Evolutionary conservation across 768 basidiomycete species (phyloP), one percentile per base, ranked within the genome.

Genomic region (Leucocoprinus leucothites): DNA sequence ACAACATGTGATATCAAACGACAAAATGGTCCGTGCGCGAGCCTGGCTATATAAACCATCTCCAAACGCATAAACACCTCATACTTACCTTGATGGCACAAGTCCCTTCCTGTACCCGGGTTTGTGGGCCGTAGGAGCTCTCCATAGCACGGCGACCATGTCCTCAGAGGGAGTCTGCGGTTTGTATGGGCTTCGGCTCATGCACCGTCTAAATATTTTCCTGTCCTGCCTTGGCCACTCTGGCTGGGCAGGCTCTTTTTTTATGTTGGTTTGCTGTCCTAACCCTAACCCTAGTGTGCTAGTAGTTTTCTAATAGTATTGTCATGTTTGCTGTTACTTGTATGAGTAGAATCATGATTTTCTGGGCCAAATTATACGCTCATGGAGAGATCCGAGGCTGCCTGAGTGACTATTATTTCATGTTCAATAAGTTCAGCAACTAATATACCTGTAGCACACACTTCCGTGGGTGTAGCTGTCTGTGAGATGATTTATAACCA

Each of bases 131-230:
- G 69, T 74, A 67, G 76, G 76, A 69, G 73, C 63, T 69, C 76
- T 78, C 71, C 82, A 84, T 84, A 82, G 82, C 82, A 84, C 80
- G 82, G 82, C 82, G 82, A 84, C 82, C 79, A 63, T 84, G 81
- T 83, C 82, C 82, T 70, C 78, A 84, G 80, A 78, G 81, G 75
- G 75, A 71, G 64, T 69, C 64, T 64, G 63, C 65, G 76, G 78
- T 67, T 84, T 84, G 82, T 84, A 78, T 85, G 81, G 69, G 80
- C 81, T 81, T 80, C 74, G 82, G 84, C 76, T 77, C 81, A 85
- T 84, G 85, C 84, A 87, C 79, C 78, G 82, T 86, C 84, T 76
- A 62, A 85, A 86, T 86, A 86, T 87, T 87, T 87, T 78, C 84
- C 85, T 71, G 84, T 85, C 80, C 81, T 73, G 73, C 78, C 77